Percentiles rank a stretch among this genome's conserved stretches.
Conservation (phyloP, 139 green algal species). For the Chlorella sp. region DNA sequence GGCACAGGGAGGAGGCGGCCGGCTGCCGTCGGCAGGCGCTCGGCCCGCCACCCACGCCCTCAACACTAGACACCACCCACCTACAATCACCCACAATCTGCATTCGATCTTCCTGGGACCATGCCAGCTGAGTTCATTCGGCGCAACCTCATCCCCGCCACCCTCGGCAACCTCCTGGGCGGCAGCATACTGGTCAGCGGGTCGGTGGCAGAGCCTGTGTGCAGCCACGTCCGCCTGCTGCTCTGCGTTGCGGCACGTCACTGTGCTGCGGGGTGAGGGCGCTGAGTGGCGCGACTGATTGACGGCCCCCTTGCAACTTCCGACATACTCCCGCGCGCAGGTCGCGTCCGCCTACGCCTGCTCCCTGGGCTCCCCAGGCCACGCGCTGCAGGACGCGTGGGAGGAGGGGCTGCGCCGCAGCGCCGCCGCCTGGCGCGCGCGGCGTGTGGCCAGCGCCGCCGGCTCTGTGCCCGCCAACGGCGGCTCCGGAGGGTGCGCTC, state of each 20-base stretch:
- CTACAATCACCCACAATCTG: no score
- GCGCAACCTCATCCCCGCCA: constrained; percentile 7
- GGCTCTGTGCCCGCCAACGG: neutral
- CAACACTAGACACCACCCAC: neutral
- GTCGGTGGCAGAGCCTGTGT: no score
- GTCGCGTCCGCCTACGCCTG: constrained; percentile 4
- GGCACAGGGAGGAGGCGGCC: neutral
- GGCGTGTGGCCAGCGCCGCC: neutral
- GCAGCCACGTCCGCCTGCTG: no score
- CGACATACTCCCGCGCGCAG: no score
- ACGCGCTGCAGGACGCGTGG: constrained; percentile 12
- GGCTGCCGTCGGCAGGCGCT: neutral
- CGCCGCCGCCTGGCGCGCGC: neutral
- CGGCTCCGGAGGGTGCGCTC: no score
- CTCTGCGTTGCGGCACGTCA: no score
- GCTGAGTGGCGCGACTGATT: no score
- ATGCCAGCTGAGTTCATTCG: constrained; percentile 7
- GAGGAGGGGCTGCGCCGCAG: neutral
- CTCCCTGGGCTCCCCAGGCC: constrained; percentile 13
- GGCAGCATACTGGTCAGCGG: neutral
- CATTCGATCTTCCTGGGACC: neutral
- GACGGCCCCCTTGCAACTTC: no score
- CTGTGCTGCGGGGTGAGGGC: no score
- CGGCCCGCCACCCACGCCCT: neutral
- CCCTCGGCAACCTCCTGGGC: constrained; percentile 2